A percentile compares a stretch with the other conserved stretches of the same genome.
Conservation (phyloP, 1,284 basidiomycete genomes). For the Ganoderma lingzhi region DNA sequence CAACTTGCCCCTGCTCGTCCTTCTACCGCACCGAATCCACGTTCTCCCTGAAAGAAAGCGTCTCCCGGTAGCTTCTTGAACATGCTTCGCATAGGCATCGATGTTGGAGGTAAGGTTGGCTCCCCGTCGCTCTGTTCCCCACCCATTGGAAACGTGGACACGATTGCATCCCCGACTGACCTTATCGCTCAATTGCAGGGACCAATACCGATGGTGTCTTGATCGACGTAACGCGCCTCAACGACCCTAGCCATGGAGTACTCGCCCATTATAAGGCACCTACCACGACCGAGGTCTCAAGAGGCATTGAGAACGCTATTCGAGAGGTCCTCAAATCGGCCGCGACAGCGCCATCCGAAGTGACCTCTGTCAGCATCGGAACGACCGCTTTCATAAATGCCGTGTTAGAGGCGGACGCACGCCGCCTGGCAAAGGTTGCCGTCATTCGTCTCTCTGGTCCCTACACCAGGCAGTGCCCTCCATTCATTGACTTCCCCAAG, state of each 20-base stretch:
- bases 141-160: not conserved
- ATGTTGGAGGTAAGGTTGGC: conserved; percentile 32
- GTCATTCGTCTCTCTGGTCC: conserved; percentile 61
- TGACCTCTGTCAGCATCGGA: conserved; percentile 56
- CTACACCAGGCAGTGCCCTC: conserved; percentile 48
- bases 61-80: conserved; percentile 5
- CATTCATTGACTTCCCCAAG: conserved; percentile 57
- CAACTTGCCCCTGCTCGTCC: not conserved
- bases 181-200: conserved; percentile 39
- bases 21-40: conserved; percentile 1
- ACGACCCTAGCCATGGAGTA: conserved; percentile 48
- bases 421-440: conserved; percentile 57
- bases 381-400: conserved; percentile 65
- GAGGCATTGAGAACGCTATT: conserved; percentile 58
- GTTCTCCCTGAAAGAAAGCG: not conserved
- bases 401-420: conserved; percentile 56
- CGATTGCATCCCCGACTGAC: conserved; percentile 5
- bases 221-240: conserved; percentile 50
- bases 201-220: conserved; percentile 64
- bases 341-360: conserved; percentile 42
- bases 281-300: conserved; percentile 60
- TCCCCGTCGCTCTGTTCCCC: conserved; percentile 1
- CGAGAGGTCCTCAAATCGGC: conserved; percentile 48
- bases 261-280: conserved; percentile 59
- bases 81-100: conserved; percentile 33